Evolutionary conservation across 225 moss, liverwort and hornwort species (phyloP).

Genomic region (Neckera pumila): DNA sequence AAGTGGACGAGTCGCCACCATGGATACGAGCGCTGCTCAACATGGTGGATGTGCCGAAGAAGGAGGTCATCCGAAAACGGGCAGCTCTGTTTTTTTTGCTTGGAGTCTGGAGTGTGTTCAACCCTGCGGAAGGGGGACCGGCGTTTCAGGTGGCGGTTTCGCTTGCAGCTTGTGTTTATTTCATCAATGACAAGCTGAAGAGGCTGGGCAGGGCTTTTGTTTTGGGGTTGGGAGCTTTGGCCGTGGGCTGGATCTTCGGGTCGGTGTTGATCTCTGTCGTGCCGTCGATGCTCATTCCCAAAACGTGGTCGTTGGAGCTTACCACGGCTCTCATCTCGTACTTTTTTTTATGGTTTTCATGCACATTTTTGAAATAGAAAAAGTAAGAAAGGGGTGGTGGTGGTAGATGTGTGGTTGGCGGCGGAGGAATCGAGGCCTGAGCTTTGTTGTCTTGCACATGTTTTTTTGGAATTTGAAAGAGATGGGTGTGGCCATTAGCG

Average conservation of each 20-base stretch:
- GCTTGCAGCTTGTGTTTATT: constrained; percentile 81
- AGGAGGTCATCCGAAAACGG: constrained; percentile 53
- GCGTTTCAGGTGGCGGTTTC: constrained; percentile 97
- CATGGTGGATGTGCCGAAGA: constrained; percentile 68
- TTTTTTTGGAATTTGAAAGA: constrained; percentile 24
- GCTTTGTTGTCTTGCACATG: constrained; percentile 39
- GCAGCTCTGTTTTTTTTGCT: constrained; percentile 68
- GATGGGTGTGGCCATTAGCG: neutral
- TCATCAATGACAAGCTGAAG: constrained; percentile 73
- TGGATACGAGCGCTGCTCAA: constrained; percentile 53
- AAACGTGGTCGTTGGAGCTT: constrained; percentile 73
- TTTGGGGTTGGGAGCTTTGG: constrained; percentile 36
- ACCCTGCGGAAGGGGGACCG: constrained; percentile 83
- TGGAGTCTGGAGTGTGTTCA: constrained; percentile 85
- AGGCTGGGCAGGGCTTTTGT: constrained; percentile 57
- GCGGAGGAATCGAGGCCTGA: neutral
- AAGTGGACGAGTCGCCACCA: constrained; percentile 72
- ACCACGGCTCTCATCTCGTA: constrained; percentile 76
- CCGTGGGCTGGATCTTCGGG: constrained; percentile 77
- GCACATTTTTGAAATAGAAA: constrained; percentile 78
- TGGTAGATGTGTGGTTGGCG: neutral
- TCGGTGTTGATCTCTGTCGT: constrained; percentile 68
- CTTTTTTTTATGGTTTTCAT: constrained; percentile 69
- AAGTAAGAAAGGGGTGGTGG: neutral
- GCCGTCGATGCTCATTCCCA: constrained; percentile 58